Evolutionary conservation across 495 filamentous ascomycete genomes (phyloP).

Genomic region (Hyaloscypha hepaticicola): DNA sequence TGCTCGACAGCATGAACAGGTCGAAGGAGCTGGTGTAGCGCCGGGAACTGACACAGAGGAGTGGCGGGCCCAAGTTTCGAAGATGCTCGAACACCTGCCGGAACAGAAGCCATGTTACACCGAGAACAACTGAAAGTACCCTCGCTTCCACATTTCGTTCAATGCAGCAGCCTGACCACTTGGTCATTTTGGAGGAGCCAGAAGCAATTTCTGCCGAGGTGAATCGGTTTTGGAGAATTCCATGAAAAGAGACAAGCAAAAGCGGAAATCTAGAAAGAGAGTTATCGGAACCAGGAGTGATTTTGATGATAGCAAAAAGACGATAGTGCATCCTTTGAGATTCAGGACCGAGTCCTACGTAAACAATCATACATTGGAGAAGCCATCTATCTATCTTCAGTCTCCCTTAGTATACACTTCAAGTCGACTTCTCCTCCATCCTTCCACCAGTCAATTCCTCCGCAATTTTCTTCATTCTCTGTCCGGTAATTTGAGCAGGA

Average conservation of each 20-base stretch:
- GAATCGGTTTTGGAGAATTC: background rate
- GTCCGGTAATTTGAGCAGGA: slow-evolving; percentile 34
- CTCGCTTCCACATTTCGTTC: background rate
- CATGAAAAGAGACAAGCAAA: background rate
- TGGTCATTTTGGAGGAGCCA: background rate
- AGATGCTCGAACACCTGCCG: background rate
- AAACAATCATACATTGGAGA: background rate
- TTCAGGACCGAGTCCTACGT: background rate
- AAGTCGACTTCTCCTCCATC: slow-evolving; percentile 39
- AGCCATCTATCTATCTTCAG: background rate
- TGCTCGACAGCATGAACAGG: background rate
- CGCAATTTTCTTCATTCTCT: slow-evolving; percentile 61
- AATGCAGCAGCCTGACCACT: background rate
- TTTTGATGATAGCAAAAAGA: too few species aligned
- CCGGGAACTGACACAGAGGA: background rate
- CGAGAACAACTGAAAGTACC: background rate
- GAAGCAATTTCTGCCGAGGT: background rate
- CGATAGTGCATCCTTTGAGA: background rate
- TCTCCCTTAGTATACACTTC: slow-evolving; percentile 11
- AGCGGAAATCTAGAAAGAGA: too few species aligned
- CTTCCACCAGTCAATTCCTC: slow-evolving; percentile 71
- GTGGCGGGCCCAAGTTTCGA: background rate
- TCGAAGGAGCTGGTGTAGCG: background rate
- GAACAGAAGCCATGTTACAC: background rate
- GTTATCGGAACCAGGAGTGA: background rate